Evolutionary conservation across 2,329 filamentous ascomycete genomes (phyloP), one percentile per base, ranked within the genome.

Genomic region (Daldinia sp.): DNA sequence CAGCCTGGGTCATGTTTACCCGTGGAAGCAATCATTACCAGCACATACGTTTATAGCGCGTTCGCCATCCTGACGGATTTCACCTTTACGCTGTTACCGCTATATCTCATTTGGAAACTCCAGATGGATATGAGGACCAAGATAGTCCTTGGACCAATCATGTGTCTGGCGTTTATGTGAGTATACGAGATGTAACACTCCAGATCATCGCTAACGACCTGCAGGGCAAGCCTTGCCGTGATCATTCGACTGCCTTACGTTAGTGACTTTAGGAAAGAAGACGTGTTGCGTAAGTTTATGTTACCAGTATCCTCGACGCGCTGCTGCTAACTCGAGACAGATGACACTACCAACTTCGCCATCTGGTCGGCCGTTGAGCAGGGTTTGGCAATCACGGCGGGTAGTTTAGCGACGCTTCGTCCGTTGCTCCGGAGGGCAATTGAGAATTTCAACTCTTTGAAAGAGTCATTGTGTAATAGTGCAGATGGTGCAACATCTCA

Each of bases 61-160:
- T 71, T 77, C 2, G 75, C 75, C 3, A 77, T 76, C 19, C 63
- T 76, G 13, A 77, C 75, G 43, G 80, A 82, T 68, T 77, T 80
- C 51, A 77, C 76, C 1, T 70, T 82, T 21, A 78, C 77, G 5
- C 63, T 81, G 9, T 62, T 82, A n/a, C 80, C 80, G 2, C 74
- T 82, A 11, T 80, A 79, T 50, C 74, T 85, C 5, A 77, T 85
- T 1, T 79, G 77, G 75, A 75, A 78, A 34, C 67, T 84, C 21
- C 77, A 83, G 43, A 84, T 85, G 81, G 79, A 78, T 32, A 57
- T 58, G 2, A 76, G 74, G 50, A 80, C 79, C 0, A 85, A 85
- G 68, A 30, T 74, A 9, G 75, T 81, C 1, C 74, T 84, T n/a
- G 78, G 77, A 2, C 77, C 75, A n/a, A 80, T 85, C 54, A 68